Conservation (phyloP, 805 yeast genomes). For the Pichia deserticola region DNA sequence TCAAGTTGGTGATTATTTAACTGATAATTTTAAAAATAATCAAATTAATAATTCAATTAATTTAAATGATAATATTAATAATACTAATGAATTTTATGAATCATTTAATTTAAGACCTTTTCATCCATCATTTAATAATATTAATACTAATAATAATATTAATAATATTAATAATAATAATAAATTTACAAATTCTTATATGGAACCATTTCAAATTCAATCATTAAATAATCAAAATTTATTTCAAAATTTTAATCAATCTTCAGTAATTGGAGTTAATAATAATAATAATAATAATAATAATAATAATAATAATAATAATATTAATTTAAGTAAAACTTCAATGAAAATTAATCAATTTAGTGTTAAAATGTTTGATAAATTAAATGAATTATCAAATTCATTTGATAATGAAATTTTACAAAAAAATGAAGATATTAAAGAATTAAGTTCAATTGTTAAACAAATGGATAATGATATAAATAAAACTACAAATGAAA, state of each 20-base stretch:
- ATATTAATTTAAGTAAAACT: constrained; percentile 39
- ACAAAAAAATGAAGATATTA: constrained; percentile 31
- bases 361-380: constrained; percentile 42
- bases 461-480: constrained; percentile 28
- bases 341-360: constrained; percentile 47
- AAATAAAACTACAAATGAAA: constrained; percentile 23
- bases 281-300: constrained; percentile 18
- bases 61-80: not conserved
- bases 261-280: constrained; percentile 1
- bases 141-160: not conserved
- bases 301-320: constrained; percentile 1
- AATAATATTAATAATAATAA: not conserved
- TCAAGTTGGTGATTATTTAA: constrained; percentile 34
- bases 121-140: constrained; percentile 8
- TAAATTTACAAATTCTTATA: constrained; percentile 1
- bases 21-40: constrained; percentile 15
- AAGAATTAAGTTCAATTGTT: constrained; percentile 23
- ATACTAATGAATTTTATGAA: constrained; percentile 8
- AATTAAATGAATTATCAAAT: constrained; percentile 38
- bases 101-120: constrained; percentile 23
- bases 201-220: constrained; percentile 10
- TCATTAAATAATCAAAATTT: not conserved
- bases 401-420: constrained; percentile 51
- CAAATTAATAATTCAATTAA: constrained; percentile 5
- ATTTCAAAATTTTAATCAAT: constrained; percentile 1